Conservation (phyloP, 139 green algal genomes). For the Diplosphaera chodatii region DNA sequence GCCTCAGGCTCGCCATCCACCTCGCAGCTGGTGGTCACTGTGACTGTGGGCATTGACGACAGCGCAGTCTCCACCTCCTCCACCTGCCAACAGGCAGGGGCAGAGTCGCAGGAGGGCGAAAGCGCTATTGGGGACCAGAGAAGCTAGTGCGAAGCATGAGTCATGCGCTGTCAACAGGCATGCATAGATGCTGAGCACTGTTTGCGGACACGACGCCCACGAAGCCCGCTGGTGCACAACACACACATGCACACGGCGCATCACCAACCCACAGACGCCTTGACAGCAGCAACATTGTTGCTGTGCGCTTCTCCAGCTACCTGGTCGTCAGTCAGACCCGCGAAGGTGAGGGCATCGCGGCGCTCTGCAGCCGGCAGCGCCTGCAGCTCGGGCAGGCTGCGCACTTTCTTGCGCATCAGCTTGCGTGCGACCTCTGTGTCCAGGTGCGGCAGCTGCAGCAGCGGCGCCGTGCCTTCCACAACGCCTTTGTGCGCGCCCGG, state of each 20-base stretch:
- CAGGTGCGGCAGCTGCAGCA: constrained; percentile 78
- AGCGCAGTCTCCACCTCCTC: constrained; percentile 60
- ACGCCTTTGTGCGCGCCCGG: not conserved
- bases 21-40: constrained; percentile 20
- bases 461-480: constrained; percentile 20
- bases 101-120: no score
- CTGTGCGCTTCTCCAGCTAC: no score
- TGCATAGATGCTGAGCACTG: no score
- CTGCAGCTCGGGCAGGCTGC: constrained; percentile 55
- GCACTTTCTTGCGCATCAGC: constrained; percentile 53
- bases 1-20: constrained; percentile 62
- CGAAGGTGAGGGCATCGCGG: constrained; percentile 19
- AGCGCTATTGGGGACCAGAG: no score
- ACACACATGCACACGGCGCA: no score
- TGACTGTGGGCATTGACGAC: constrained; percentile 40
- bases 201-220: no score
- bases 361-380: constrained; percentile 34
- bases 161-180: no score
- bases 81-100: constrained; percentile 10
- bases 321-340: constrained; percentile 25
- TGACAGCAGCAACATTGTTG: no score
- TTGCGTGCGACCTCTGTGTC: constrained; percentile 54
- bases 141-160: no score
- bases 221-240: no score
- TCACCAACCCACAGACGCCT: no score